A percentile compares a stretch with the other conserved stretches of the same genome.
Conservation (phyloP, 1,139 yeast species). For the Nakaseomyces uthaithaninus region DNA sequence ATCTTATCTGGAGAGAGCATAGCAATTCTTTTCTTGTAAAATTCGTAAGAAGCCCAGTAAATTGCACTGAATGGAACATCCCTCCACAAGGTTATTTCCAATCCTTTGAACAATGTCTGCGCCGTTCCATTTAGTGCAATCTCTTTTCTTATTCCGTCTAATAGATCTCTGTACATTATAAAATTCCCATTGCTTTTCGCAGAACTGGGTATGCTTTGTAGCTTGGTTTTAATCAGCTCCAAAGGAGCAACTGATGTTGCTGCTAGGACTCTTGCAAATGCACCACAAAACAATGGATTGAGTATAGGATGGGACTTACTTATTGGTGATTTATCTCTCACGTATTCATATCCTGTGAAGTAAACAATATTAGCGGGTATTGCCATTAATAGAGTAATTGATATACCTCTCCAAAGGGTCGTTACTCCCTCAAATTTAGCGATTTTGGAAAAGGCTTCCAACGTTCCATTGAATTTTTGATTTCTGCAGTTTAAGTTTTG, state of each 20-base stretch:
- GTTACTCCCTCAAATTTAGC: slow-evolving; percentile 61
- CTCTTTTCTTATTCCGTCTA: slow-evolving; percentile 50
- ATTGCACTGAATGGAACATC: slow-evolving; percentile 96
- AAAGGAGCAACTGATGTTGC: slow-evolving; percentile 84
- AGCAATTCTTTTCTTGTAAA: slow-evolving; percentile 29
- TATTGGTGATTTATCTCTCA: slow-evolving; percentile 68
- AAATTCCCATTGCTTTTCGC: slow-evolving; percentile 28
- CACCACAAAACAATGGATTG: slow-evolving; percentile 82
- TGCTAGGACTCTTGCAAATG: slow-evolving; percentile 72
- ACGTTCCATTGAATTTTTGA: slow-evolving; percentile 44
- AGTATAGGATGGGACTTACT: slow-evolving; percentile 37
- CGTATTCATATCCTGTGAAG: slow-evolving; percentile 85
- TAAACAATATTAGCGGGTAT: slow-evolving; percentile 89
- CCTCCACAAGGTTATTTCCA: slow-evolving; percentile 84
- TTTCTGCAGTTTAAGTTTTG: slow-evolving; percentile 25
- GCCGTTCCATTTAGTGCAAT: slow-evolving; percentile 48
- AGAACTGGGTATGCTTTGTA: slow-evolving; percentile 70
- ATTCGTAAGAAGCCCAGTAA: slow-evolving; percentile 85
- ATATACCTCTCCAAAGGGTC: slow-evolving; percentile 85
- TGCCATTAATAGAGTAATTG: slow-evolving; percentile 79
- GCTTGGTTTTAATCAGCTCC: slow-evolving; percentile 77
- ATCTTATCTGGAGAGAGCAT: background rate
- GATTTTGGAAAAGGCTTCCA: slow-evolving; percentile 64
- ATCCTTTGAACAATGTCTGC: slow-evolving; percentile 67
- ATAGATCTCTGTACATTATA: slow-evolving; percentile 39